These are phyloP conservation scores for Diaporthe amygdali DNA, from an alignment of 2,329 filamentous ascomycete genomes.

Conservation along the genomic window DNA sequence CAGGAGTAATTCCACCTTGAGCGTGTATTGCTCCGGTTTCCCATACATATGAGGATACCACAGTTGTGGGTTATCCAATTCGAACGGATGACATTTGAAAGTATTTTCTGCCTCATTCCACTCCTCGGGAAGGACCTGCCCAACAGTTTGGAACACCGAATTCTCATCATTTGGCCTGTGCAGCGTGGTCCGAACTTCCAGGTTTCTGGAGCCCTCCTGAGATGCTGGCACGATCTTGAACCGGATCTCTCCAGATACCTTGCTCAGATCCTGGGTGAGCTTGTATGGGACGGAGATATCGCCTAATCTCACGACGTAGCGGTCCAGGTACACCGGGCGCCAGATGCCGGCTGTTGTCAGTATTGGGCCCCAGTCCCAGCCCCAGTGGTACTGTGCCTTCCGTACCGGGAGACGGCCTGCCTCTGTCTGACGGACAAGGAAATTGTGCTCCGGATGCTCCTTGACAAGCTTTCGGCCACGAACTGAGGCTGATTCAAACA, in stretches of 20 bases:
- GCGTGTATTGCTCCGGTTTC: background rate
- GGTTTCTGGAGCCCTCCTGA: background rate
- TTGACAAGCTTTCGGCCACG: constrained; percentile 66
- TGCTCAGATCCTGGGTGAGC: constrained; percentile 62
- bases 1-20: background rate
- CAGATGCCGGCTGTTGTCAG: constrained; percentile 74
- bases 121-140: background rate
- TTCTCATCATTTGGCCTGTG: background rate
- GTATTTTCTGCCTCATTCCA: background rate
- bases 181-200: background rate
- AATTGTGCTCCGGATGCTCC: constrained; percentile 65
- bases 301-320: constrained; percentile 68
- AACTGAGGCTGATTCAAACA: constrained; percentile 69
- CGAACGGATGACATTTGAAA: background rate
- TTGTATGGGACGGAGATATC: constrained; percentile 69
- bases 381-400: constrained; percentile 75
- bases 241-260: constrained; percentile 56
- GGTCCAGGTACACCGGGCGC: constrained; percentile 74
- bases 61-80: background rate
- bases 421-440: constrained; percentile 72
- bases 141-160: background rate
- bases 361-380: constrained; percentile 76
- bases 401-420: constrained; percentile 64
- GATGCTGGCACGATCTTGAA: background rate
- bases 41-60: constrained; percentile 2